These are phyloP conservation scores for Ampelomyces quisqualis DNA, from an alignment of 2,329 filamentous ascomycete species.

Conservation along the genomic window DNA sequence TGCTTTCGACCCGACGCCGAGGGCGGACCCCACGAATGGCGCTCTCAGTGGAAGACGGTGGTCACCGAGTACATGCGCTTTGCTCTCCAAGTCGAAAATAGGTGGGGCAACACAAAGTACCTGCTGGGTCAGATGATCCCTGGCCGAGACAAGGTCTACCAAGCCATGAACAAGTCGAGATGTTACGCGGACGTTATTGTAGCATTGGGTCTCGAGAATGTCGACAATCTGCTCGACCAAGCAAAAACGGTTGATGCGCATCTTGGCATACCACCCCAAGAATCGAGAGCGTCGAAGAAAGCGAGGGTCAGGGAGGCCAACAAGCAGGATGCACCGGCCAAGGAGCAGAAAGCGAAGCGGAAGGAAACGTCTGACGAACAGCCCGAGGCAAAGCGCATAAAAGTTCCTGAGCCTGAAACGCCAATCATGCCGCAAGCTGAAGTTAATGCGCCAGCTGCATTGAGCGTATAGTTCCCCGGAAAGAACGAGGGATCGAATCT, in stretches of 20 bases:
- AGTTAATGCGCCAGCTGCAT: conserved; percentile 3
- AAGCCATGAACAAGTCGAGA: conserved; percentile 63
- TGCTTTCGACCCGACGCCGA: conserved; percentile 72
- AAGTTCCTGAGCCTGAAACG: conserved; percentile 19
- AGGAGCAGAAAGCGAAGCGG: conserved; percentile 24
- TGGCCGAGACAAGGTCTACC: conserved; percentile 68
- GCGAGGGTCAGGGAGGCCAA: conserved; percentile 41
- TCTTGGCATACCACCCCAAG: conserved; percentile 59
- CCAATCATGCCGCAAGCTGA: background rate
- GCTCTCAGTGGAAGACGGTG: conserved; percentile 73
- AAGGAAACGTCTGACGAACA: conserved; percentile 17
- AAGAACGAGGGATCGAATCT: background rate
- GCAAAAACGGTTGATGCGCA: conserved; percentile 67
- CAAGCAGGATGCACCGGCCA: conserved; percentile 9
- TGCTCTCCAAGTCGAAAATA: conserved; percentile 77
- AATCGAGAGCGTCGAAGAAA: conserved; percentile 50
- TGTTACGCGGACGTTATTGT: conserved; percentile 71
- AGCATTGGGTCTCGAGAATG: conserved; percentile 63
- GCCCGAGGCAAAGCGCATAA: conserved; percentile 31
- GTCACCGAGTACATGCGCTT: conserved; percentile 72
- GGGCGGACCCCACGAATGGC: conserved; percentile 58
- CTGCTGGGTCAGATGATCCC: conserved; percentile 82
- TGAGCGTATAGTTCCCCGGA: conserved; percentile 7
- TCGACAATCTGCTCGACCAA: conserved; percentile 62
- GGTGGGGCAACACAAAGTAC: conserved; percentile 91